These are phyloP conservation scores for Ormosia semicastrata DNA, from an alignment of 306 rosid genomes.

Conservation along the genomic window DNA sequence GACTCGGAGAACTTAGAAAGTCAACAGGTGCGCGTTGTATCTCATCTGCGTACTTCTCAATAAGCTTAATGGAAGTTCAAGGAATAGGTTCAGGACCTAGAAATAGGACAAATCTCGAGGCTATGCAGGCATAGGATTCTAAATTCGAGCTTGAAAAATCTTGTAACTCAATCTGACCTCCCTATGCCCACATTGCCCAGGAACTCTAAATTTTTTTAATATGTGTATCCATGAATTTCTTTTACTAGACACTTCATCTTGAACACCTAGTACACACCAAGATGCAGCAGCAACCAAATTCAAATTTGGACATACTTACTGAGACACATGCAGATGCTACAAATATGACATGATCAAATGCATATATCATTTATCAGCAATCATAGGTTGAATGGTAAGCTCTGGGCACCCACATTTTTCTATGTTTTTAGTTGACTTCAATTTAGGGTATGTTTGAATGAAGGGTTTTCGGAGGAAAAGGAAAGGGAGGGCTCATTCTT, in stretches of 20 bases:
- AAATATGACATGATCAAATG: slow-evolving; percentile 12
- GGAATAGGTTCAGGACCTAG: background rate
- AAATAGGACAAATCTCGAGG: background rate
- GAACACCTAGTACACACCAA: background rate
- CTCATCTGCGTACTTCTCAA: background rate
- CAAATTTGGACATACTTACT: background rate
- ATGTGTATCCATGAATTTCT: background rate
- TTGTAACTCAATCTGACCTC: background rate
- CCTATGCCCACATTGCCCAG: background rate
- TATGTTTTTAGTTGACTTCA: background rate
- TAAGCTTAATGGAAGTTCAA: background rate
- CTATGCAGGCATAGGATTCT: background rate
- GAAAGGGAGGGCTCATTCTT: background rate
- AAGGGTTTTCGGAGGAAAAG: no score
- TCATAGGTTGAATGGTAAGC: background rate
- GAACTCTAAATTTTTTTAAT: background rate
- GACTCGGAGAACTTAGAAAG: background rate
- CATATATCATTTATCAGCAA: slow-evolving; percentile 5
- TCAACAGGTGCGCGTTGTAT: background rate
- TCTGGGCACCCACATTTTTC: slow-evolving; percentile 8
- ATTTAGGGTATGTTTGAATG: background rate
- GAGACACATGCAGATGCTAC: background rate
- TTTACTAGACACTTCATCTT: background rate
- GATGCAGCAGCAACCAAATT: slow-evolving; percentile 14
- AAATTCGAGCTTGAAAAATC: background rate